A percentile compares a stretch with the other conserved stretches of the same genome.
These are phyloP conservation scores for Microdochium nivale DNA, from an alignment of 2,329 filamentous ascomycete species.

Conservation along the genomic window DNA sequence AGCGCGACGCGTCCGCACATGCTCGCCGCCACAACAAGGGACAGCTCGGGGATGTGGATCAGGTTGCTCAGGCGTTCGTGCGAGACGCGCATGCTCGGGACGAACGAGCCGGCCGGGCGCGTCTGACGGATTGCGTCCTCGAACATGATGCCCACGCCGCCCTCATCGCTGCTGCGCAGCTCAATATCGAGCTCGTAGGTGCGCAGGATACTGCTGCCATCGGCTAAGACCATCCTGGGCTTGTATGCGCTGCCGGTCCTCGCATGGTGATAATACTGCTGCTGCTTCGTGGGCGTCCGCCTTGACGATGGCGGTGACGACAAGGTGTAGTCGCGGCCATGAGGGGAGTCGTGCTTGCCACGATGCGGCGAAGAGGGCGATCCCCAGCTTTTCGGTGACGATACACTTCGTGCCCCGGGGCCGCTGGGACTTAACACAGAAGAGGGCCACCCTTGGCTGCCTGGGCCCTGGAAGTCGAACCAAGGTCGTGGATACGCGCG, in stretches of 20 bases:
- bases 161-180: conserved; percentile 23
- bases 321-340: neutral
- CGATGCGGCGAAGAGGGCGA: neutral
- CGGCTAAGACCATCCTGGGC: conserved; percentile 4
- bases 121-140: conserved; percentile 16
- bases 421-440: neutral
- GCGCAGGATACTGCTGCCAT: conserved; percentile 30
- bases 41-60: conserved; percentile 58
- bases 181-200: conserved; percentile 40
- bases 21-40: conserved; percentile 58
- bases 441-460: neutral
- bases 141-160: conserved; percentile 22
- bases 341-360: neutral
- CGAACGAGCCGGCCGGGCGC: conserved; percentile 17
- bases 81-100: conserved; percentile 14
- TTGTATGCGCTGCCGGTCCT: neutral
- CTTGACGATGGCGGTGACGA: too few species aligned
- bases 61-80: conserved; percentile 52
- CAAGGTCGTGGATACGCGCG: neutral
- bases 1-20: conserved; percentile 59
- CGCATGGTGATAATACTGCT: neutral
- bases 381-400: neutral
- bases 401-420: neutral
- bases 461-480: neutral
- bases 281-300: too few species aligned